These are phyloP conservation scores for Fusarium sterilihyphosum DNA, from an alignment of 2,329 filamentous ascomycete species.

Conservation along the genomic window DNA sequence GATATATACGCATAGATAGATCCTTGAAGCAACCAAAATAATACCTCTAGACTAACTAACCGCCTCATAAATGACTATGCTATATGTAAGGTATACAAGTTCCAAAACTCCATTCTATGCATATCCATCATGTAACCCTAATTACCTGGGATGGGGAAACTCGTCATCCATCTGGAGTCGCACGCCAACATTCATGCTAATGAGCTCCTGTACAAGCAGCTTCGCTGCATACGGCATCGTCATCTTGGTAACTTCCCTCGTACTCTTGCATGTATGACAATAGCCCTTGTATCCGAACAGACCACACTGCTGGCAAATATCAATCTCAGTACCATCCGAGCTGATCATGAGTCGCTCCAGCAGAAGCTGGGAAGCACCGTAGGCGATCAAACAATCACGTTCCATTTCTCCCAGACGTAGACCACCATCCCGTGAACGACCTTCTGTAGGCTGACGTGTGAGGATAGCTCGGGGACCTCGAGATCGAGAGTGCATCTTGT, in stretches of 20 bases:
- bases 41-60: slow-evolving; percentile 18
- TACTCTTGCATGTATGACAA: slow-evolving; percentile 92
- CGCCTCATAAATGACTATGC: slow-evolving; percentile 20
- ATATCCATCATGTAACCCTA: slow-evolving; percentile 4
- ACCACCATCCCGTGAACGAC: slow-evolving; percentile 90
- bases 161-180: slow-evolving; percentile 91
- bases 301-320: slow-evolving; percentile 93
- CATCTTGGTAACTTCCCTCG: slow-evolving; percentile 87
- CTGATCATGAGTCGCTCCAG: slow-evolving; percentile 95
- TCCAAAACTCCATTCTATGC: slow-evolving; percentile 31
- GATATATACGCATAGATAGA: slow-evolving; percentile 1
- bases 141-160: slow-evolving; percentile 74
- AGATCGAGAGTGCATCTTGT: slow-evolving; percentile 98
- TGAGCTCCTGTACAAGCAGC: slow-evolving; percentile 91
- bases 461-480: slow-evolving; percentile 91
- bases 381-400: slow-evolving; percentile 96
- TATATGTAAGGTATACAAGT: slow-evolving; percentile 32
- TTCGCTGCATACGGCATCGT: slow-evolving; percentile 98
- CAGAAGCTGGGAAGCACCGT: slow-evolving; percentile 91
- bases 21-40: slow-evolving; percentile 3
- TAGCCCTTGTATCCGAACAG: slow-evolving; percentile 96
- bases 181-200: slow-evolving; percentile 99
- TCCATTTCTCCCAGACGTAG: slow-evolving; percentile 98
- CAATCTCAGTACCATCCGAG: slow-evolving; percentile 88
- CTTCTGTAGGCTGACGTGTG: slow-evolving; percentile 95